A percentile compares a stretch with the other conserved stretches of the same genome.
These are phyloP conservation scores for Boletus reticuloceps DNA, from an alignment of 768 basidiomycete species.

Conservation along the genomic window DNA sequence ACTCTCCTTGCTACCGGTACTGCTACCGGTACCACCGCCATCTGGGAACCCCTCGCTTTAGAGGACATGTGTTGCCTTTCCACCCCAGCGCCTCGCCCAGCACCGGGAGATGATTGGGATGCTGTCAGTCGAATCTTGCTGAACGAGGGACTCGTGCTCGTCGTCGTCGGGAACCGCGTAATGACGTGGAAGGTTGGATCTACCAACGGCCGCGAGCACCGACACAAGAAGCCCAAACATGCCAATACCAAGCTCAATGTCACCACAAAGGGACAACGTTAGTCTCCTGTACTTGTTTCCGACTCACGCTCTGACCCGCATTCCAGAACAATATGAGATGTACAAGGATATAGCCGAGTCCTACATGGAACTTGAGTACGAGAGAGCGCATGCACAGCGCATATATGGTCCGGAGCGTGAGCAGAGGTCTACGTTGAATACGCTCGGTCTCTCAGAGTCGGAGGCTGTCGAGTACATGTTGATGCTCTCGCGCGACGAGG, in stretches of 20 bases:
- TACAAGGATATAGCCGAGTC: slow-evolving; percentile 63
- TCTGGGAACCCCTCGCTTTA: slow-evolving; percentile 69
- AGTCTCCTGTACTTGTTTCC: slow-evolving; percentile 17
- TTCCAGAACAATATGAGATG: slow-evolving; percentile 61
- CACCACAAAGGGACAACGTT: slow-evolving; percentile 47
- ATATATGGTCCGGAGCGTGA: slow-evolving; percentile 51
- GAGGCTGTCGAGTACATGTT: slow-evolving; percentile 79
- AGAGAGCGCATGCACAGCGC: slow-evolving; percentile 38
- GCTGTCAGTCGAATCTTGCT: slow-evolving; percentile 58
- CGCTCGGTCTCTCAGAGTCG: slow-evolving; percentile 68
- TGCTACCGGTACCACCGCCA: slow-evolving; percentile 50
- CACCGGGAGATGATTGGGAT: slow-evolving; percentile 37
- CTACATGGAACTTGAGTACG: slow-evolving; percentile 47
- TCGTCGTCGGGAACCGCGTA: slow-evolving; percentile 57
- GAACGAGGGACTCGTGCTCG: slow-evolving; percentile 52
- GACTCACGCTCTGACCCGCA: background rate
- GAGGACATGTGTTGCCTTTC: slow-evolving; percentile 53
- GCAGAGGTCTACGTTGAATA: slow-evolving; percentile 53
- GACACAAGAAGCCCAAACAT: slow-evolving; percentile 34
- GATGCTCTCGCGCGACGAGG: slow-evolving; percentile 85
- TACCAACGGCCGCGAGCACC: slow-evolving; percentile 29
- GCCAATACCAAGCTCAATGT: slow-evolving; percentile 24
- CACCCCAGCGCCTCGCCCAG: slow-evolving; percentile 40
- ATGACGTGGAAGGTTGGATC: slow-evolving; percentile 67
- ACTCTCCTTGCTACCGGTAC: slow-evolving; percentile 66